Base-by-base conservation (phyloP, 2,329 filamentous ascomycete species). In the Bimuria novae-zelandiae region DNA sequence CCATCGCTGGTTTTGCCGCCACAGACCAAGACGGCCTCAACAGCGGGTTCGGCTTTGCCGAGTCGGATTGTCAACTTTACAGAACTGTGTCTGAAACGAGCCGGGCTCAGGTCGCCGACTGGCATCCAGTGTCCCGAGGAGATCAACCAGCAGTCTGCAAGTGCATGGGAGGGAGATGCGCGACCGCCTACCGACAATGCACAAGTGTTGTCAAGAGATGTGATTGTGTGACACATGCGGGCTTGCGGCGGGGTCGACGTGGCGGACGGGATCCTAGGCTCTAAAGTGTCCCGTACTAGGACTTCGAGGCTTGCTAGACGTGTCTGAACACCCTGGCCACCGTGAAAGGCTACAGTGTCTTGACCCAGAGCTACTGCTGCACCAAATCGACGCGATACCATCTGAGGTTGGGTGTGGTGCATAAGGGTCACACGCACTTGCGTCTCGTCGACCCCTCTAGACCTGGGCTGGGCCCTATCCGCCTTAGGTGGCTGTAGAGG, bases 111-210 rank as follows among this genome's bases (percentile, higher is more conserved):
- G 62, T 84, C 81, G 53, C 87, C 79, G 12, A 84, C 81, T 57
- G 78, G 80, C 52, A 80, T 78, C 91, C 91, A 96, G 12, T 65
- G 70, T 25, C 79, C 79, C 45, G 81, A 81, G 47, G 82, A 79
- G 57, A 87, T 84, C 1, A 92, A 62, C 90, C 90, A 97, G 62
- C 89, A 92, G 70, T 94, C 89, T 30, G 78, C 77, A 36, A 90
- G 77, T 1, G 85, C 85, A 25, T 80, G 81, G 11, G 85, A 80
- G 4, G 92, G 92, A 7, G 90, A 93, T n/a, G 82, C 80, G 54
- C 92, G 83, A 4, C 93, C 93, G 21, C 93, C 92, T 25, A 84
- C 81, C 41, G 96, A 77, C 10, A 97, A 73, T 54, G 81, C 81
- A 14, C 83, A 82, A 19, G 75, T 72, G 29, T 79, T 75, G 1